Evolutionary conservation across 2,329 filamentous ascomycete genomes (phyloP), one percentile per base, ranked within the genome.

Genomic region (Fusarium sublunatum): DNA sequence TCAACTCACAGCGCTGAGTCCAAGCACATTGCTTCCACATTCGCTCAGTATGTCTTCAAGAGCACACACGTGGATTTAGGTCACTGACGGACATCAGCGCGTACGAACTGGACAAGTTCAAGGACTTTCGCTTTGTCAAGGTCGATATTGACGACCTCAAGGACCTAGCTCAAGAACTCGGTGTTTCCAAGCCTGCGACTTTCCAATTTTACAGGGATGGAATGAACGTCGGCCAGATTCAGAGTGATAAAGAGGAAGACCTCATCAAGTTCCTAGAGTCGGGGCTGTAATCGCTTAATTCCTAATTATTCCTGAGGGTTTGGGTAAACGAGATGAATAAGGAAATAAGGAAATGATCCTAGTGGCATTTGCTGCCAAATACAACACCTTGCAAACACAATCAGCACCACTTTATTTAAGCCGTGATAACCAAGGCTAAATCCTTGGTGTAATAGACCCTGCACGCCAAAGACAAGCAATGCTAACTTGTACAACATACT

Each of bases 61-160:
- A 3, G 1, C 0, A 13, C 1, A 2, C 4, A 4, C 2, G 2
- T 5, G 11, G 7, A 1, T 4, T 6, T 1, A 7, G 1, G 1
- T 6, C 6, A 15, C 6, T 42, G 11, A 55, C 15, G 0, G 5
- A 0, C 1, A 0, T 5, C 11, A 65, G 61, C 6, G 46, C 44
- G 7, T 46, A 65, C 3, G 52, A 65, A n/a, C 11, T 65, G 24
- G 61, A 65, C 8, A 54, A 58, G 26, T 65, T 62, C 53, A 65
- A 63, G 29, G 61, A 65, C 22, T 51, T 65, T 15, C 51, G 61
- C 6, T 65, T 65, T 22, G 26, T 62, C 34, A 65, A 65, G 26
- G 53, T 65, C 6, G 53, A 65, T 5, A 62, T 65, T 1, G 52
- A 65, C n/a, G 57, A 65, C 1, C 47, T 65, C n/a, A 40, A 53